Evolutionary conservation across 331 rosid genomes (phyloP).

Genomic region (Stylosanthes scabra): DNA sequence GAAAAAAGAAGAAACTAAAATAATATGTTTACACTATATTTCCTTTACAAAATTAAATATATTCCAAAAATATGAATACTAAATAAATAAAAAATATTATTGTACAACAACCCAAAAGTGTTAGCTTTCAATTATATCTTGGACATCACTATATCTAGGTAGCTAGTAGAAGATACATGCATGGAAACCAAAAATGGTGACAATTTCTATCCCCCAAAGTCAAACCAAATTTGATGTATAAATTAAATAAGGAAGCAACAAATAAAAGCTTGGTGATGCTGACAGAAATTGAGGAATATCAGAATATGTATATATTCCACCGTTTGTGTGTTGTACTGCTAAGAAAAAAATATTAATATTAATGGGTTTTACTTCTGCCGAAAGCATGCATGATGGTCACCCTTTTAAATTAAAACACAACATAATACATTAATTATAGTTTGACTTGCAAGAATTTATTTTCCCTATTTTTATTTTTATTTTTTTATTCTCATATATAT

Average conservation of each 20-base stretch:
- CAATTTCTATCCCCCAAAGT: conserved; percentile 7
- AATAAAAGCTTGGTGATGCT: not conserved
- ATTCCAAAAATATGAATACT: too few relatives aligned
- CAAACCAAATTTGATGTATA: conserved; percentile 28
- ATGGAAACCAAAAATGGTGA: not conserved
- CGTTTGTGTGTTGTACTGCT: not conserved
- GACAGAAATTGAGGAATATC: conserved; percentile 18
- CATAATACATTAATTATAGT: conserved; percentile 27
- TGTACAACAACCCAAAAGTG: too few relatives aligned
- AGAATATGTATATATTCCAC: not conserved
- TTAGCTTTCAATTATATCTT: not conserved
- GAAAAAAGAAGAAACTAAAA: too few relatives aligned
- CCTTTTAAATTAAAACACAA: conserved; percentile 12
- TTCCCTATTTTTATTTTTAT: not conserved
- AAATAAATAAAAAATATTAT: too few relatives aligned
- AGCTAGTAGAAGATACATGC: not conserved
- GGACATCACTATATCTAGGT: not conserved
- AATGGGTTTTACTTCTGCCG: conserved; percentile 14
- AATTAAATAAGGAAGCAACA: conserved; percentile 24
- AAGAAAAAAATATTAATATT: not conserved
- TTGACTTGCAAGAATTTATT: conserved; percentile 37
- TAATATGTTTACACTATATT: too few relatives aligned
- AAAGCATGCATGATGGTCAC: not conserved
- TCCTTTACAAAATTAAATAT: too few relatives aligned
- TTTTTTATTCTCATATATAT: not conserved